A percentile compares a stretch with the other conserved stretches of the same genome.
Evolutionary conservation across 169 alveolate species (phyloP).

Genomic region (Eimeria sp.): DNA sequence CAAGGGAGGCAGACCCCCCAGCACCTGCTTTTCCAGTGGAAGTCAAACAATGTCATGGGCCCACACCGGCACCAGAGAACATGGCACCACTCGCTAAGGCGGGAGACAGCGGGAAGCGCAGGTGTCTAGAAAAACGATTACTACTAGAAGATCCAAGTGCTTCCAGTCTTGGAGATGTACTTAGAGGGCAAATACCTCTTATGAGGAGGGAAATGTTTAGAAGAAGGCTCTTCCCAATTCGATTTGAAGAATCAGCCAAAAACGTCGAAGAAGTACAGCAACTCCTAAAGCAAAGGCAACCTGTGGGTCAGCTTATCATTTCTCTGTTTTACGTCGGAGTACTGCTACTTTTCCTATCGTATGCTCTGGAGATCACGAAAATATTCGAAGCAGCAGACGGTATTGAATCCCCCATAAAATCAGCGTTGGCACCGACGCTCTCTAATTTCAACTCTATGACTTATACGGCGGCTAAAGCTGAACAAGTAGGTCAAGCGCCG

Average conservation of each 20-base stretch:
- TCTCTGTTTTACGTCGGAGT: slow-evolving; percentile 6
- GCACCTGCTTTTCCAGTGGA: neutral
- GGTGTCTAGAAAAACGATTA: slow-evolving; percentile 18
- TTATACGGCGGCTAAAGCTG: neutral
- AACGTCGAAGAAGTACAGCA: slow-evolving; percentile 68
- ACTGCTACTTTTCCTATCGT: slow-evolving; percentile 56
- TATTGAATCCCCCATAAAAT: neutral
- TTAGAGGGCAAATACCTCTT: slow-evolving; percentile 58
- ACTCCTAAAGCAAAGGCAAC: slow-evolving; percentile 49
- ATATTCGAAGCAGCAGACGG: slow-evolving; percentile 67
- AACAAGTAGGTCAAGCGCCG: neutral
- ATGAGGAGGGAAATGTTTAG: slow-evolving; percentile 64
- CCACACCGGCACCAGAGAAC: neutral
- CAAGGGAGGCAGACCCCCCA: neutral
- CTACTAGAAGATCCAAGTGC: slow-evolving; percentile 2
- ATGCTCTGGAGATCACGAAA: slow-evolving; percentile 58
- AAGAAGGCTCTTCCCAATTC: slow-evolving; percentile 71
- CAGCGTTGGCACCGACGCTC: slow-evolving; percentile 50
- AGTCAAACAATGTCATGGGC: neutral
- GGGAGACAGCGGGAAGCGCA: slow-evolving; percentile 8
- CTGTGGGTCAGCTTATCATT: slow-evolving; percentile 31
- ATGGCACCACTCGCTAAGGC: neutral
- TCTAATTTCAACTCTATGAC: slow-evolving; percentile 43
- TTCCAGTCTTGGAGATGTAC: slow-evolving; percentile 52
- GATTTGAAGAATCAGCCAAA: slow-evolving; percentile 77